Percentiles rank a stretch among this genome's conserved stretches.
These are phyloP conservation scores for Penicillium sclerotigenum DNA, from an alignment of 2,329 filamentous ascomycete genomes.

Conservation along the genomic window DNA sequence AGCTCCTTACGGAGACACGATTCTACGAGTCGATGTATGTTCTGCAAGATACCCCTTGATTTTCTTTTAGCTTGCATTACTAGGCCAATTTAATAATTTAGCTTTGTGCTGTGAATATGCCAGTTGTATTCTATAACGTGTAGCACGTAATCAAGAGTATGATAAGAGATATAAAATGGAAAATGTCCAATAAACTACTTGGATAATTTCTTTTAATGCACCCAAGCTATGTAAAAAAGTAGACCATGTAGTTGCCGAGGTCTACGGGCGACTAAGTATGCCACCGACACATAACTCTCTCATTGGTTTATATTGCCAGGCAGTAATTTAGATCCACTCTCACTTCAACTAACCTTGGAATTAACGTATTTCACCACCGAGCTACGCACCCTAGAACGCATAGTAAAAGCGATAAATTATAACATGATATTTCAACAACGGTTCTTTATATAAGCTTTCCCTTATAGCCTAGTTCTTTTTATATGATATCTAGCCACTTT, in stretches of 20 bases:
- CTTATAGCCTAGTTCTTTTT: too few relatives aligned
- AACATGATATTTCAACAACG: too few relatives aligned
- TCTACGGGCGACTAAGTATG: too few relatives aligned
- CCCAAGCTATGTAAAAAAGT: background rate
- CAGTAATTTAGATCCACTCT: too few relatives aligned
- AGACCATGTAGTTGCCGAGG: background rate
- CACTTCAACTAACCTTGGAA: too few relatives aligned
- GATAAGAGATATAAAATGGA: background rate
- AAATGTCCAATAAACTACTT: background rate
- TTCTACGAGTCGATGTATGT: conserved; percentile 4
- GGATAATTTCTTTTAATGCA: background rate
- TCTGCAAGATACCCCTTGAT: conserved; percentile 16
- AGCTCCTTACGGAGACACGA: background rate
- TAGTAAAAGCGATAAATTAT: too few relatives aligned
- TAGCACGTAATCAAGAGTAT: background rate
- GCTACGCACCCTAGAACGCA: too few relatives aligned
- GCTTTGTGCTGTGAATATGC: background rate
- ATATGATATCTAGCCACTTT: too few relatives aligned
- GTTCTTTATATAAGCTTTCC: too few relatives aligned
- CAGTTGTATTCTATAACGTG: background rate
- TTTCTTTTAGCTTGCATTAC: background rate
- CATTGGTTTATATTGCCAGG: too few relatives aligned
- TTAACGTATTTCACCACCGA: too few relatives aligned
- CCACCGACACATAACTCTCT: too few relatives aligned
- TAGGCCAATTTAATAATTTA: background rate